Evolutionary conservation across 805 yeast genomes (phyloP).

Genomic region (Saccharomyces paradoxus): DNA sequence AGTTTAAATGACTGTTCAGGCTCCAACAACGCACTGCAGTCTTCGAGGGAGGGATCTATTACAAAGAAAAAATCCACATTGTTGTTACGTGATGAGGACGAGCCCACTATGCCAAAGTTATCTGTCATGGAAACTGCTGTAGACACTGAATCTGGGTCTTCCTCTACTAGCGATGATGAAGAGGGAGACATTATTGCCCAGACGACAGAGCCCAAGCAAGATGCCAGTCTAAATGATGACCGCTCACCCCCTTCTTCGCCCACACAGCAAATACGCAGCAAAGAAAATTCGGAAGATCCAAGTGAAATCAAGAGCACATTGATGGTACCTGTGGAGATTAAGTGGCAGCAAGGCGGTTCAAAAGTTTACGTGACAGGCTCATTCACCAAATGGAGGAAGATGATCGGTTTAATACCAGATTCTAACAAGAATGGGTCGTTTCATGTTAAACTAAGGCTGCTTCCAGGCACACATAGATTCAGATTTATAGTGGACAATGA

Average conservation of each 20-base stretch:
- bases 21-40: not conserved
- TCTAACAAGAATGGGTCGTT: constrained; percentile 33
- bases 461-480: constrained; percentile 88
- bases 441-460: constrained; percentile 64
- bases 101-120: not conserved
- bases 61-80: not conserved
- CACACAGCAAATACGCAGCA: not conserved
- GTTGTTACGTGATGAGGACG: not conserved
- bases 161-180: not conserved
- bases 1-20: not conserved
- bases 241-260: not conserved
- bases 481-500: constrained; percentile 93
- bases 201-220: not conserved
- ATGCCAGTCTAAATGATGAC: not conserved
- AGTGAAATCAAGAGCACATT: not conserved
- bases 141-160: not conserved
- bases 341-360: constrained; percentile 94
- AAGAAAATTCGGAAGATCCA: not conserved
- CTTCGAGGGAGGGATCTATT: not conserved
- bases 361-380: constrained; percentile 95
- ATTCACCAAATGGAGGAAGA: constrained; percentile 95
- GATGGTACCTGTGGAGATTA: constrained; percentile 53
- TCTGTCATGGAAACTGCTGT: not conserved
- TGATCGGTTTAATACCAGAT: constrained; percentile 69
- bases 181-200: not conserved